phyloP scores from a whole-genome alignment of 2,329 filamentous ascomycete genomes.

The Neoarthrinium moseri region DNA sequence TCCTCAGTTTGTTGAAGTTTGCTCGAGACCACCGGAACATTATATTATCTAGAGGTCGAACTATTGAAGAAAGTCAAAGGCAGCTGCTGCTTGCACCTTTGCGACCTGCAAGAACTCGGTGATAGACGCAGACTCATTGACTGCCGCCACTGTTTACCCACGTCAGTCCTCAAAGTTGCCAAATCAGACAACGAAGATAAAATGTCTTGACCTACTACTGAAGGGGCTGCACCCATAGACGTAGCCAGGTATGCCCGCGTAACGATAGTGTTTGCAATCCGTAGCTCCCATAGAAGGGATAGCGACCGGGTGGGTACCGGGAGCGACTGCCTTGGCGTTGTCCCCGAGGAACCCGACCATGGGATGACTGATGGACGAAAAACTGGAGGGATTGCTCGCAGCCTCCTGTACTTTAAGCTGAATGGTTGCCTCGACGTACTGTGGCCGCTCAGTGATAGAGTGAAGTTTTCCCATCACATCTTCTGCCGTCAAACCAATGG shows the following conservation, averaged over 20 bases:
- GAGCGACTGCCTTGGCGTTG: neutral
- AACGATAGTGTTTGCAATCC: conserved; percentile 4
- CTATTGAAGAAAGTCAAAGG: conserved; percentile 1
- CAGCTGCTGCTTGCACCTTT: neutral
- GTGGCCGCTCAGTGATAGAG: neutral
- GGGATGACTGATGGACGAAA: neutral
- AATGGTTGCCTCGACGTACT: neutral
- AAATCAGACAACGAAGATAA: neutral
- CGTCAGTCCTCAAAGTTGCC: no score
- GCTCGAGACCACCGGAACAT: no score
- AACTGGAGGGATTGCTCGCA: neutral
- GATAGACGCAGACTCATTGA: neutral
- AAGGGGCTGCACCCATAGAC: neutral
- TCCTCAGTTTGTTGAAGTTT: no score
- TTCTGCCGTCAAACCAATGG: neutral
- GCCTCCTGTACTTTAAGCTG: neutral
- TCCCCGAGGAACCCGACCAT: neutral
- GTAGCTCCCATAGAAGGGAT: conserved; percentile 3
- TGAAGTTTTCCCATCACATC: neutral
- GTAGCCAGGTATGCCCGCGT: conserved; percentile 2
- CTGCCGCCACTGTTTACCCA: neutral
- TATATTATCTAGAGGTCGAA: no score
- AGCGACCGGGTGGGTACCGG: neutral
- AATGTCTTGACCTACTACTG: neutral
- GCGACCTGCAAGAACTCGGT: neutral